Percentiles rank a stretch among this genome's conserved stretches.
Conservation (phyloP, 768 basidiomycete species). For the Chiua virens region DNA sequence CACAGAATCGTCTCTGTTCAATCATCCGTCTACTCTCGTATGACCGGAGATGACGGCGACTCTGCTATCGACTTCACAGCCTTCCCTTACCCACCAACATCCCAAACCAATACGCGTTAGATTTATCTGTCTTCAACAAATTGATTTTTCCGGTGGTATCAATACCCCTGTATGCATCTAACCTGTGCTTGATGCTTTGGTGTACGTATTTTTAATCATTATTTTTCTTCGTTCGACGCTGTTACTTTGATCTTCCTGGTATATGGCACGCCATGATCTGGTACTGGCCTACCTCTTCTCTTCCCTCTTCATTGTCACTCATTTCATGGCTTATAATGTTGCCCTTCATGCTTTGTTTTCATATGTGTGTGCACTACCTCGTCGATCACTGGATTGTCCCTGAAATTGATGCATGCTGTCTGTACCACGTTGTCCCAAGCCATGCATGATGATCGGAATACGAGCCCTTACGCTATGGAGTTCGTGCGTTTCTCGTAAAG, state of each 20-base stretch:
- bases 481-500: neutral
- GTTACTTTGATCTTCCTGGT: conserved; percentile 6
- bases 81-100: conserved; percentile 32
- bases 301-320: conserved; percentile 10
- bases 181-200: conserved; percentile 10
- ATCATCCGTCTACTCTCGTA: conserved; percentile 42
- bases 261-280: conserved; percentile 11
- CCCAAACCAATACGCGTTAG: conserved; percentile 9
- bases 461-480: no score
- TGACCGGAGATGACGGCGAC: conserved; percentile 23
- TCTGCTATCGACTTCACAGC: conserved; percentile 27
- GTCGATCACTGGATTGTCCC: neutral
- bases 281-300: conserved; percentile 12
- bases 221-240: conserved; percentile 2
- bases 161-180: conserved; percentile 8
- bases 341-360: neutral
- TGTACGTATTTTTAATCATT: conserved; percentile 15
- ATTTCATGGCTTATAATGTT: conserved; percentile 9
- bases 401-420: neutral
- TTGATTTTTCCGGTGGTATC: neutral
- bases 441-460: neutral
- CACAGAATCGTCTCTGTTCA: conserved; percentile 59
- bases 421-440: neutral
- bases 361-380: conserved; percentile 12
- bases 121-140: neutral